Percentiles rank a stretch among this genome's conserved stretches.
Evolutionary conservation across 179 eudicot species (phyloP).

Genomic region (Silene vulgaris): DNA sequence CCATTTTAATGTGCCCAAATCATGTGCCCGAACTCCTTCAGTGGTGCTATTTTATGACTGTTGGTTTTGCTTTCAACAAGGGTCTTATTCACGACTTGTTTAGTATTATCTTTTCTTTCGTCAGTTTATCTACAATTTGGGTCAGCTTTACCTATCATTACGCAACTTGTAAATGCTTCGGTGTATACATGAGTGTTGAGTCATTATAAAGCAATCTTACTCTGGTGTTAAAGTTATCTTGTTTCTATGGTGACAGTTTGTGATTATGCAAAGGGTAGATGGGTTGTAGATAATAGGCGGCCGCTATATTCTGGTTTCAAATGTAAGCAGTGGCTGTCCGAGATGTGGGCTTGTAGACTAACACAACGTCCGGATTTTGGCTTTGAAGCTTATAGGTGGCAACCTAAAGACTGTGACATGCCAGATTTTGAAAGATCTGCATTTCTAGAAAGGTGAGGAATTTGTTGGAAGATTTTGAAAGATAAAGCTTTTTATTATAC

Average conservation of each 20-base stretch:
- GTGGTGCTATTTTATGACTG: background rate
- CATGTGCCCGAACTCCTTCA: background rate
- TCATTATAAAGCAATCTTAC: background rate
- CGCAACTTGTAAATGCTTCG: background rate
- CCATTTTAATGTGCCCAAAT: background rate
- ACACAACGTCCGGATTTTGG: constrained; percentile 76
- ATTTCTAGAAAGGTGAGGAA: constrained; percentile 52
- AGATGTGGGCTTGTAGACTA: constrained; percentile 86
- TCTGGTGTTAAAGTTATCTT: constrained; percentile 7
- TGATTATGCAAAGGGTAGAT: constrained; percentile 78
- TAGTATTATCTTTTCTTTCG: background rate
- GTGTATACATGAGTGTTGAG: constrained; percentile 4
- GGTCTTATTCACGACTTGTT: background rate
- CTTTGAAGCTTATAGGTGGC: constrained; percentile 74
- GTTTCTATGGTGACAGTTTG: constrained; percentile 47
- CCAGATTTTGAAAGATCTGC: constrained; percentile 52
- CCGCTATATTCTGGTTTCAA: constrained; percentile 79
- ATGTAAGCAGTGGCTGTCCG: constrained; percentile 87
- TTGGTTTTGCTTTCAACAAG: constrained; percentile 4
- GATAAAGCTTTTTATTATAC: background rate
- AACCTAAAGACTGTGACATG: constrained; percentile 73
- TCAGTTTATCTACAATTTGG: too few species aligned
- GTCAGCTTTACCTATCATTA: background rate
- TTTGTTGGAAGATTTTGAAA: background rate
- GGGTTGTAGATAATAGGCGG: constrained; percentile 57